Conservation (phyloP, 768 basidiomycete genomes). For the Sporobolomyces phaffii region DNA sequence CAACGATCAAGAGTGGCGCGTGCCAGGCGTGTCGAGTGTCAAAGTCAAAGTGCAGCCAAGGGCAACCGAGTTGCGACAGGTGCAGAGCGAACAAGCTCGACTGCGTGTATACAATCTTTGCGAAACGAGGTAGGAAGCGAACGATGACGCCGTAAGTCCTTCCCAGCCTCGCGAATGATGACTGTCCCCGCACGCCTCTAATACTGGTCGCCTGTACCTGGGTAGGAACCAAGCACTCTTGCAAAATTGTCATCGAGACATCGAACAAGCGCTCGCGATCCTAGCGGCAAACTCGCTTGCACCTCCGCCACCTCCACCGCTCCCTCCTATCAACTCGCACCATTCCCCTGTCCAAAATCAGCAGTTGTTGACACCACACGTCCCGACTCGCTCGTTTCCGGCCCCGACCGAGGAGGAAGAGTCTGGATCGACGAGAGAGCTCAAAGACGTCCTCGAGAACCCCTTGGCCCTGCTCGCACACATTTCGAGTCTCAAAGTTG, state of each 20-base stretch:
- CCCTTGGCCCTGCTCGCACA: conserved; percentile 24
- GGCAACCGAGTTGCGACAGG: conserved; percentile 9
- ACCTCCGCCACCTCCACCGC: neutral
- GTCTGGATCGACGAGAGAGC: conserved; percentile 2
- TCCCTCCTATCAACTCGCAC: neutral
- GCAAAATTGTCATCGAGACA: conserved; percentile 19
- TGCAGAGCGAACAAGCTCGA: neutral
- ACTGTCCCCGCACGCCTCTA: too few species aligned
- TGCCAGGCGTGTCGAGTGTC: conserved; percentile 1
- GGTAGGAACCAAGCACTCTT: conserved; percentile 18
- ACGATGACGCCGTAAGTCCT: conserved; percentile 24
- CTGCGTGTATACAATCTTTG: conserved; percentile 10
- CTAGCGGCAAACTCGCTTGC: neutral
- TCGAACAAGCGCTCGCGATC: conserved; percentile 20
- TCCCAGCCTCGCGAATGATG: too few species aligned
- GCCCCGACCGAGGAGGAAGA: conserved; percentile 8
- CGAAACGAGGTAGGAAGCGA: conserved; percentile 24
- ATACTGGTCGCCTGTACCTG: too few species aligned
- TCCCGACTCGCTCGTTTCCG: neutral
- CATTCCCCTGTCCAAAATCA: neutral
- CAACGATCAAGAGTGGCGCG: conserved; percentile 10
- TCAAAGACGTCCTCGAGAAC: conserved; percentile 26
- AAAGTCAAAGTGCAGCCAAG: conserved; percentile 28
- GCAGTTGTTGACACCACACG: neutral
- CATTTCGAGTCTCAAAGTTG: conserved; percentile 25